Evolutionary conservation across 108 stramenopile genomes (phyloP).

Genomic region (Schizochytrium sp.): DNA sequence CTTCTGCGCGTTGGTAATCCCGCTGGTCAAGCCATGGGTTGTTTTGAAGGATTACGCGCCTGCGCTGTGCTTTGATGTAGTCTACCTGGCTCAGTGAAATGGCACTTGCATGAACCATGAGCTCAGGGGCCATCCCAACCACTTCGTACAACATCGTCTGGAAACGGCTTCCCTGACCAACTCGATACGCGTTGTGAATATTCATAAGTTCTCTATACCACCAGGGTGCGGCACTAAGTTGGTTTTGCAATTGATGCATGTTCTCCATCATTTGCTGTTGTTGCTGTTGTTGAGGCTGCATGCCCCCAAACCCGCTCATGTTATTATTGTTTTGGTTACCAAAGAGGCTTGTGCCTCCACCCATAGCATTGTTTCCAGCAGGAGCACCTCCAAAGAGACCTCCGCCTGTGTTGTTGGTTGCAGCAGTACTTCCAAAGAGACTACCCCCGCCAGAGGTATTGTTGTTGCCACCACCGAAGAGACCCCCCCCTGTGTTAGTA

Average conservation of each 20-base stretch:
- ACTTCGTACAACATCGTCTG: conserved; percentile 59
- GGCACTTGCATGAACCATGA: conserved; percentile 40
- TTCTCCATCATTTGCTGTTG: conserved; percentile 27
- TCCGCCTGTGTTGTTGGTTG: neutral
- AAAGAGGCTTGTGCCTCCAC: neutral
- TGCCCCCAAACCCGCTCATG: neutral
- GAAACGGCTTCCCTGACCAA: conserved; percentile 35
- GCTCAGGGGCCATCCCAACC: conserved; percentile 44
- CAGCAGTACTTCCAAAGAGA: neutral
- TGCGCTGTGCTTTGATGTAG: conserved; percentile 56
- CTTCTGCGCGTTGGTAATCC: conserved; percentile 52
- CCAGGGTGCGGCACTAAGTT: conserved; percentile 21
- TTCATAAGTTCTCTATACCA: conserved; percentile 50
- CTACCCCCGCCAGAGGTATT: conserved; percentile 37
- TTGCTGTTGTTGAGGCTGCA: neutral
- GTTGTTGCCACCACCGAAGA: conserved; percentile 5
- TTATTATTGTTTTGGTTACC: neutral
- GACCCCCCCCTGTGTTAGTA: conserved; percentile 18
- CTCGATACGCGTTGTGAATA: neutral
- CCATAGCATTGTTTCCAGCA: neutral
- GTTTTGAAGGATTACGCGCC: conserved; percentile 9
- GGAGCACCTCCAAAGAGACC: neutral
- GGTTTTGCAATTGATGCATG: conserved; percentile 1
- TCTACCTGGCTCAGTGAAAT: conserved; percentile 27
- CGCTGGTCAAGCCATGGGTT: conserved; percentile 61